Conservation (phyloP, 352 stramenopile species). For the Globisporangium barbulae region DNA sequence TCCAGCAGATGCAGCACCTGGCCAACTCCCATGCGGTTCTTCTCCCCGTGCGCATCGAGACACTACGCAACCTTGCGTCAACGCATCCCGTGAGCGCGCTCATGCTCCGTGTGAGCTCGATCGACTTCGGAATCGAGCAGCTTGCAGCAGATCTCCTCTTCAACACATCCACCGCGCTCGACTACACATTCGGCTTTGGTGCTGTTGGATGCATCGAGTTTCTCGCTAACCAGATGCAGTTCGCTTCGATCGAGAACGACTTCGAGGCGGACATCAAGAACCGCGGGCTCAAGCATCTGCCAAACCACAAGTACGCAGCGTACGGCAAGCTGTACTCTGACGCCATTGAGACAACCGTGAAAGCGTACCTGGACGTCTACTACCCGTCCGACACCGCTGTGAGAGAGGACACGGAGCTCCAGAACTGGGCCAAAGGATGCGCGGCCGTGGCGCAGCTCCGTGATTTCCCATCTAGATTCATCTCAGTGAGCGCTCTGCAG, state of each 20-base stretch:
- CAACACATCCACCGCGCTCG: constrained; percentile 32
- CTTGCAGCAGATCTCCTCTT: constrained; percentile 34
- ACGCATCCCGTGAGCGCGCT: constrained; percentile 33
- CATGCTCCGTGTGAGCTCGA: constrained; percentile 28
- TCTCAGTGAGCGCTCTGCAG: neutral
- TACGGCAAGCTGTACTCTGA: constrained; percentile 7
- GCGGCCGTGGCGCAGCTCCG: constrained; percentile 26
- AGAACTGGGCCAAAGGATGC: constrained; percentile 29
- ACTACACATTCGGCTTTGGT: constrained; percentile 39
- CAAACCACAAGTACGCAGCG: constrained; percentile 4
- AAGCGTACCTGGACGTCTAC: neutral
- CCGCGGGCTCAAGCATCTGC: constrained; percentile 6
- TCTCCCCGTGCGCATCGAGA: constrained; percentile 12
- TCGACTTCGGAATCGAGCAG: constrained; percentile 44
- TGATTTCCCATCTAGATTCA: constrained; percentile 25
- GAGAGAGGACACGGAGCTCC: constrained; percentile 18
- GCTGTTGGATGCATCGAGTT: constrained; percentile 18
- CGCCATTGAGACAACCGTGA: neutral
- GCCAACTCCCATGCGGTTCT: neutral
- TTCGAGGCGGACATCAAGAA: constrained; percentile 4
- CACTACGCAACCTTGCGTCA: constrained; percentile 26
- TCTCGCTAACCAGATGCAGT: neutral
- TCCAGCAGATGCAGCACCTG: neutral
- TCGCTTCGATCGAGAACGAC: constrained; percentile 3
- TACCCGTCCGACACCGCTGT: neutral